phyloP scores from a whole-genome alignment of 495 filamentous ascomycete species.

The Penicillium arizonense region DNA sequence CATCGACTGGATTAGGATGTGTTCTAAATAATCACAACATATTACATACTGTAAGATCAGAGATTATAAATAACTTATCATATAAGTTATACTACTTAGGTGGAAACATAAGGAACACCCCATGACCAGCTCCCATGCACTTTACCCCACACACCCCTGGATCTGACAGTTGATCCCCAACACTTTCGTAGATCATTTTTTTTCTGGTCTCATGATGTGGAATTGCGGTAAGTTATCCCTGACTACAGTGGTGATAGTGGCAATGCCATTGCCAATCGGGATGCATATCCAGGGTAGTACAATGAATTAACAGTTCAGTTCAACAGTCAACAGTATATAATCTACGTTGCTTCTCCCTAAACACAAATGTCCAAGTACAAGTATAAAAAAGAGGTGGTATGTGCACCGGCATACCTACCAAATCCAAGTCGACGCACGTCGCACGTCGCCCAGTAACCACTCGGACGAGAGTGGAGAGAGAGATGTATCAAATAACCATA shows the following conservation, averaged over 20 bases:
- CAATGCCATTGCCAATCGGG: neutral
- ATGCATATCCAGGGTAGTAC: neutral
- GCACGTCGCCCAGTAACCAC: neutral
- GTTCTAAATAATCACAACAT: no score
- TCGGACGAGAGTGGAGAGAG: slow-evolving; percentile 12
- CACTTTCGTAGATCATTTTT: slow-evolving; percentile 18
- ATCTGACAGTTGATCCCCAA: slow-evolving; percentile 22
- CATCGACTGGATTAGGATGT: no score
- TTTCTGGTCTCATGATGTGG: slow-evolving; percentile 24
- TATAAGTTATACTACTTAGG: neutral
- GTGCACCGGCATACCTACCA: slow-evolving; percentile 9
- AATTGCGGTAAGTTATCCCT: slow-evolving; percentile 7
- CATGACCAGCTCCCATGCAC: slow-evolving; percentile 1
- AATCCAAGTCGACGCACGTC: neutral
- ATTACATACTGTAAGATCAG: no score
- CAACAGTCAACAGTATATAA: neutral
- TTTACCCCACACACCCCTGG: slow-evolving; percentile 4
- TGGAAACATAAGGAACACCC: neutral
- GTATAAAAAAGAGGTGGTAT: slow-evolving; percentile 6
- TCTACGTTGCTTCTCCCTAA: neutral
- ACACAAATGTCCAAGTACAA: neutral
- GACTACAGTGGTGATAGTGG: neutral
- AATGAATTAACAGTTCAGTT: neutral
- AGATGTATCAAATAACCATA: neutral
- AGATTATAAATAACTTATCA: no score